Evolutionary conservation across 176 grass and related monocot species (phyloP), one percentile per base, ranked within the genome.

Genomic region (Guadua angustifolia): DNA sequence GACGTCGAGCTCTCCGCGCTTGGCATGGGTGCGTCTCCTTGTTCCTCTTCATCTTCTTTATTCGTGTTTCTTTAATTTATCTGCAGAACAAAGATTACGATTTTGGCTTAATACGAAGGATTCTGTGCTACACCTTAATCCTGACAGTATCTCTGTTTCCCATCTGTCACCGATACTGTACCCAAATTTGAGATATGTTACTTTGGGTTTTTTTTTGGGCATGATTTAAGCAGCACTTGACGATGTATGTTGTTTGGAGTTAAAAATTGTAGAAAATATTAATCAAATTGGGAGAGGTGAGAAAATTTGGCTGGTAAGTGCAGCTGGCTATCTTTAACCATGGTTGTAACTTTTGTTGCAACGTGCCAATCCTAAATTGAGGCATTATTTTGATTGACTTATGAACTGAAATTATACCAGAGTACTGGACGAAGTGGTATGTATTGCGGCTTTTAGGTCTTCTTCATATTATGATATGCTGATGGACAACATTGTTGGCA

Each of bases 1-100:
- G 92, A 94, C 44, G 92, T 97, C 32, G 90, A 97, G 73, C 92
- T 94, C 68, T 97, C 94, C n/a, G 92, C 86, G 49, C 92, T 94
- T 44, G 94, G 94, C 33, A 90, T 94, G 89, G 92, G 94, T 97
- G 88, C 44, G 56, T 67, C 50, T 64, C 42, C 74, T 22, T 39
- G 4, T 50, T 24, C 12, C 55, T 9, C 57, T 42, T 19, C 44
- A 19, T 65, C 42, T 35, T 22, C 3, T 40, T 46, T 8, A 56
- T 35, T 15, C 77, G n/a, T 0, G 9, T 75, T 90, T 19, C 29
- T 63, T 33, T 26, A 4, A 6, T 17, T 65, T 15, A 4, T 60
- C 14, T 40, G 52, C 22, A 45, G 12, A 81, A 7, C 17, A 9
- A 59, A 66, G 18, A 10, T 44, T 74, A 2, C 7, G 21, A 46